Evolutionary conservation across 2,329 filamentous ascomycete genomes (phyloP), one percentile per base, ranked within the genome.

Genomic region (Alternaria viburni): DNA sequence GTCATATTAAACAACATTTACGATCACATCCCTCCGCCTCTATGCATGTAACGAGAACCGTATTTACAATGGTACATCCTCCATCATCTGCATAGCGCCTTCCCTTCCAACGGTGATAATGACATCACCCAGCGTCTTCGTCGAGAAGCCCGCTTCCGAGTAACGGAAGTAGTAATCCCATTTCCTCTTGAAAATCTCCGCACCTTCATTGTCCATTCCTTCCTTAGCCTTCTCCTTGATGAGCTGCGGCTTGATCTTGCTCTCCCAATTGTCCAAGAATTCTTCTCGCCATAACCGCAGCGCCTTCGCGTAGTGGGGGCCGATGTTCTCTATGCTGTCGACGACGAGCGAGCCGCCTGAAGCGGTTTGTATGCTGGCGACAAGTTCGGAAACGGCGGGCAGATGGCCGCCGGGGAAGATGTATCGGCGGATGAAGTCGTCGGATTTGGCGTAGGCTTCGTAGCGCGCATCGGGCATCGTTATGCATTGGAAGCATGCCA

Each of bases 161-260:
- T 93, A 93, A 21, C 86, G 84, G 78, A 93, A 93, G 75, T 93
- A 93, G 72, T 92, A 93, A 83, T 91, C 86, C 91, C 90, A 93
- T 76, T 92, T 92, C 66, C 87, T 84, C 73, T 85, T 85, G 73
- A 92, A 93, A 2, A 91, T 84, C 45, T 90, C 87, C 1, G 91
- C 83, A 36, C 88, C 89, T 13, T 91, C 83, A 30, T 88, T 88
- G 44, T 85, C 85, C 57, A 89, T 84, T 0, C 82, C 85, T 86
- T 90, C 88, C 4, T 81, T 80, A 0, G 83, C 80, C 70, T 92
- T 86, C 70, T 90, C 86, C 13, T 71, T 72, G 65, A 87, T 79
- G 49, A 93, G 78, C 2, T 89, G 88, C 8, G 87, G 86, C 58
- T 83, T 83, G 69, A 93, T 92, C 57, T 81, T 81, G 8, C 75